Evolutionary conservation across 306 rosid species (phyloP), one percentile per base, ranked within the genome.

Genomic region (Cicer cuneatum): DNA sequence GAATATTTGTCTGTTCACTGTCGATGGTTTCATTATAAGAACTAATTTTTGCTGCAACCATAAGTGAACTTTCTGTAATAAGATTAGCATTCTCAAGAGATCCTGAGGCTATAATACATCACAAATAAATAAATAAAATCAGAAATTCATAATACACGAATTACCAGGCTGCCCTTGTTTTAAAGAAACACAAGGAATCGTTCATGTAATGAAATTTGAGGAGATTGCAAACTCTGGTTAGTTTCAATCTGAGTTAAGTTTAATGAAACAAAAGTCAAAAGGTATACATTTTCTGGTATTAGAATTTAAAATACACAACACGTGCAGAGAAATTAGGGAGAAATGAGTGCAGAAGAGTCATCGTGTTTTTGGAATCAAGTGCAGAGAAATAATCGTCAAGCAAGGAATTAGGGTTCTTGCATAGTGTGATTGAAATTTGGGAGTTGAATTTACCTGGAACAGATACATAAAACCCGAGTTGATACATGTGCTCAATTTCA

Each of bases 381-480:
- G n/a, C n/a, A n/a, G n/a, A n/a, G n/a, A n/a, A n/a, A n/a, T n/a
- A n/a, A n/a, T n/a, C n/a, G n/a, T n/a, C n/a, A n/a, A n/a, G n/a
- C n/a, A n/a, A n/a, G n/a, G n/a, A n/a, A n/a, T n/a, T n/a, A n/a
- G n/a, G n/a, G n/a, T n/a, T n/a, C n/a, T n/a, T n/a, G n/a, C n/a
- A n/a, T n/a, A n/a, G n/a, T n/a, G n/a, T n/a, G 83, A 94, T 91
- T 57, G 97, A 94, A 66, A 87, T 78, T 42, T 91, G 97, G 2
- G 97, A 87, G n/a, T n/a, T n/a, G 52, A 93, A 93, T 86, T 93
- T 96, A 86, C n/a, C n/a, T n/a, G n/a, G n/a, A n/a, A n/a, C n/a
- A n/a, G n/a, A n/a, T n/a, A n/a, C n/a, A n/a, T n/a, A n/a, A n/a
- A n/a, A n/a, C n/a, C n/a, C n/a, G n/a, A n/a, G n/a, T n/a, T n/a